Evolutionary conservation across 2,329 filamentous ascomycete genomes (phyloP), one percentile per base, ranked within the genome.

Genomic region (Fusarium robinianum): DNA sequence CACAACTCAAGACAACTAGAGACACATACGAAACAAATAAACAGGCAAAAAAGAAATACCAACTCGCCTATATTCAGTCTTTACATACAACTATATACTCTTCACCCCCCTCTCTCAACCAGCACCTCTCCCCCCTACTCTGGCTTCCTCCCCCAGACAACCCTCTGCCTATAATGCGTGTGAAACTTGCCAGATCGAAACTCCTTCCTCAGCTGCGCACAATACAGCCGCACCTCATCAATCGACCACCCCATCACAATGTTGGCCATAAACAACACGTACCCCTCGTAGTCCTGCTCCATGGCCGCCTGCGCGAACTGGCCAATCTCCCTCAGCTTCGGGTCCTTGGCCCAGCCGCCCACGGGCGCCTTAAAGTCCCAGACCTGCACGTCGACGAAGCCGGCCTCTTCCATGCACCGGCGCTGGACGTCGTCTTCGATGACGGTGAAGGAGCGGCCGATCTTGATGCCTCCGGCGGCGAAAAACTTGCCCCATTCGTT

Each of bases 221-320:
- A 63, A 35, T 68, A 71, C 4, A 63, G 46, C 1, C 63, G 48
- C 0, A 69, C 63, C 4, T 72, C 64, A 3, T 65, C 60, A 7
- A 53, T 60, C 0, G 59, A 56, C 69, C 69, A 72, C 0, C 66
- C 66, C 10, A 69, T 65, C 35, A 71, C 62, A 11, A 68, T 62
- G 0, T 43, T 60, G 1, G 61, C 63, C 51, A 72, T 64, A 23
- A 62, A 69, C 6, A 67, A 29, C 3, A 63, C 53, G 12, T 58
- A 63, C 0, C 67, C 68, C 31, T 70, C 67, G 7, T 67, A 60
- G 10, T 71, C 68, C 22, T 68, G 65, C 5, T 67, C 63, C 2
- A 71, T 52, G 1, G 65, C 63, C 1, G 66, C 52, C 15, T 64
- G 58, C 1, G 60, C 57, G 33, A 64, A 71, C 15, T 51, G 56